These are phyloP conservation scores for Pinus albicaulis DNA, from an alignment of 75 land plant species.

Conservation along the genomic window DNA sequence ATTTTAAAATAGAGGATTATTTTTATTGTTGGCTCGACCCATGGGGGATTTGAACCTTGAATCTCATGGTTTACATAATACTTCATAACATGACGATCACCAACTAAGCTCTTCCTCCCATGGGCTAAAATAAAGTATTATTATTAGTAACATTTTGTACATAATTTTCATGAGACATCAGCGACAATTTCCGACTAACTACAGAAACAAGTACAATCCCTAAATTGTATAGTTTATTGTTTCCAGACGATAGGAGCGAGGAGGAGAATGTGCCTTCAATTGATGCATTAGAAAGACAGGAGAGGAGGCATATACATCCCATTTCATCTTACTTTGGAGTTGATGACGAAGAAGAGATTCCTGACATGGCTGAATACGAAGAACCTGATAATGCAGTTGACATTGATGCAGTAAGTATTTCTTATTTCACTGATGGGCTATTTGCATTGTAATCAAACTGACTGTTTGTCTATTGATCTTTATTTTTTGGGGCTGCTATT, in stretches of 20 bases:
- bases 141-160: not conserved
- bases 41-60: too few relatives aligned
- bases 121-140: too few relatives aligned
- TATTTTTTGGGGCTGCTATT: too few relatives aligned
- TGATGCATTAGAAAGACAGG: slow-evolving; percentile 60
- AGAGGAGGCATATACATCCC: slow-evolving; percentile 39
- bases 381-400: slow-evolving; percentile 64
- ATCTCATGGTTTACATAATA: too few relatives aligned
- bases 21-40: too few relatives aligned
- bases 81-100: too few relatives aligned
- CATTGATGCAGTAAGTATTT: slow-evolving; percentile 54
- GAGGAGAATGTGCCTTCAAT: slow-evolving; percentile 86
- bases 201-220: not conserved
- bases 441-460: too few relatives aligned
- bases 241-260: slow-evolving; percentile 38
- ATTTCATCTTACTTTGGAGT: slow-evolving; percentile 68
- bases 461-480: too few relatives aligned
- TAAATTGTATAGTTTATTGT: not conserved
- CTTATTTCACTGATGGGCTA: too few relatives aligned
- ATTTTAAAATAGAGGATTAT: too few relatives aligned
- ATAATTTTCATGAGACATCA: not conserved
- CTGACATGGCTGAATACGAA: slow-evolving; percentile 83
- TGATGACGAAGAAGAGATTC: slow-evolving; percentile 91
- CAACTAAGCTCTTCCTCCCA: too few relatives aligned
- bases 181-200: not conserved